A percentile compares a stretch with the other conserved stretches of the same genome.
These are phyloP conservation scores for Lyophyllum atratum DNA, from an alignment of 768 basidiomycete species.

Conservation along the genomic window DNA sequence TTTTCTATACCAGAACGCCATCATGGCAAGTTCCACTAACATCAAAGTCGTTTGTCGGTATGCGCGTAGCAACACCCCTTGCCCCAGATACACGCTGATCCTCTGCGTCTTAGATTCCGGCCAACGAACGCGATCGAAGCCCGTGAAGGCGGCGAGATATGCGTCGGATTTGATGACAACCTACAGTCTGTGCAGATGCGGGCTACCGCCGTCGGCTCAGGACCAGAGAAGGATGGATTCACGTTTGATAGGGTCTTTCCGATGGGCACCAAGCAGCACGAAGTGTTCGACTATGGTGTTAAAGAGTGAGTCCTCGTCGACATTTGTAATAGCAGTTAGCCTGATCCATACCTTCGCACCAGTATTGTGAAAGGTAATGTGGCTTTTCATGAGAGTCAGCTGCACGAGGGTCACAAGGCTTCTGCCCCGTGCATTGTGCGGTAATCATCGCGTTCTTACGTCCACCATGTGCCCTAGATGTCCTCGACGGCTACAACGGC, in stretches of 20 bases:
- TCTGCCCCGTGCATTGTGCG: neutral
- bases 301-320: slow-evolving; percentile 73
- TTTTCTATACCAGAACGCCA: slow-evolving; percentile 23
- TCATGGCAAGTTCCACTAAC: slow-evolving; percentile 78
- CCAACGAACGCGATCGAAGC: slow-evolving; percentile 91
- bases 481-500: slow-evolving; percentile 98
- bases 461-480: slow-evolving; percentile 59
- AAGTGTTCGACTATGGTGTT: slow-evolving; percentile 98
- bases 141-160: slow-evolving; percentile 85
- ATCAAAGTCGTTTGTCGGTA: slow-evolving; percentile 99
- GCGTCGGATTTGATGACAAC: slow-evolving; percentile 88
- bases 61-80: slow-evolving; percentile 31
- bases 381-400: slow-evolving; percentile 4
- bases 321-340: slow-evolving; percentile 12
- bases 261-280: slow-evolving; percentile 85
- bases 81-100: slow-evolving; percentile 14
- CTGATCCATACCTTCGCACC: slow-evolving; percentile 22
- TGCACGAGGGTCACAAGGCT: neutral
- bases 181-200: slow-evolving; percentile 82
- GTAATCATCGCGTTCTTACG: neutral
- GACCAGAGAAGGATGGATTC: slow-evolving; percentile 96
- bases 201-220: slow-evolving; percentile 65
- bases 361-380: slow-evolving; percentile 86
- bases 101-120: slow-evolving; percentile 68
- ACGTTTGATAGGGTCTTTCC: slow-evolving; percentile 97